phyloP scores from a whole-genome alignment of 2,329 filamentous ascomycete genomes.

The Scedosporium apiospermum region DNA sequence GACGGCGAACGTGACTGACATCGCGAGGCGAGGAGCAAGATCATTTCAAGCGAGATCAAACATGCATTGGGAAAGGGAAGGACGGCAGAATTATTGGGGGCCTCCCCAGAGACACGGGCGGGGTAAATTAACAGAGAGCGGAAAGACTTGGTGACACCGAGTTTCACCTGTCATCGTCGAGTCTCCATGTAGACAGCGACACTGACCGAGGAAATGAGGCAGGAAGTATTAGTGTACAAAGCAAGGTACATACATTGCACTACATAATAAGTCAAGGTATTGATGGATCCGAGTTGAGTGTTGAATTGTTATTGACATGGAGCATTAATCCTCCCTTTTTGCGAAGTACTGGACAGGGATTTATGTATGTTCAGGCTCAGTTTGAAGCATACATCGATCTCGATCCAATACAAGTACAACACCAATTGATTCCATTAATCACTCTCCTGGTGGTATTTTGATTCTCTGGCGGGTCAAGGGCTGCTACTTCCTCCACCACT shows the following conservation, averaged over 20 bases:
- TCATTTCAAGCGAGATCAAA: not conserved
- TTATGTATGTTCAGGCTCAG: too few relatives aligned
- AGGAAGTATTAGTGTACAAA: not conserved
- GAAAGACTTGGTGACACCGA: constrained; percentile 4
- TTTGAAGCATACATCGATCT: too few relatives aligned
- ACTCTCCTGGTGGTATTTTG: too few relatives aligned
- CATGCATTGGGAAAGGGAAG: not conserved
- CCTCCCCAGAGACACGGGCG: not conserved
- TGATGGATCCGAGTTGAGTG: not conserved
- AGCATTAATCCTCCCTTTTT: not conserved
- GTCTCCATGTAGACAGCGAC: not conserved
- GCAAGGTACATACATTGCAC: not conserved
- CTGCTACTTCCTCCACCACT: too few relatives aligned
- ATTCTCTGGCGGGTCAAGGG: too few relatives aligned
- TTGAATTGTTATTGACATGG: not conserved
- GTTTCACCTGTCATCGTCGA: not conserved
- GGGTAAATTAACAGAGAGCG: constrained; percentile 3
- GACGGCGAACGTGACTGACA: not conserved
- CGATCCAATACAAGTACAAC: too few relatives aligned
- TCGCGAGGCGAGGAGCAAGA: not conserved
- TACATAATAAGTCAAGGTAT: not conserved
- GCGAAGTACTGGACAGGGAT: too few relatives aligned
- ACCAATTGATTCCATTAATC: too few relatives aligned
- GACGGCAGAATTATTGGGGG: not conserved
- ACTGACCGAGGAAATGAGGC: not conserved